Conservation (phyloP, 176 grass and related monocot genomes). For the Musa beccarii region DNA sequence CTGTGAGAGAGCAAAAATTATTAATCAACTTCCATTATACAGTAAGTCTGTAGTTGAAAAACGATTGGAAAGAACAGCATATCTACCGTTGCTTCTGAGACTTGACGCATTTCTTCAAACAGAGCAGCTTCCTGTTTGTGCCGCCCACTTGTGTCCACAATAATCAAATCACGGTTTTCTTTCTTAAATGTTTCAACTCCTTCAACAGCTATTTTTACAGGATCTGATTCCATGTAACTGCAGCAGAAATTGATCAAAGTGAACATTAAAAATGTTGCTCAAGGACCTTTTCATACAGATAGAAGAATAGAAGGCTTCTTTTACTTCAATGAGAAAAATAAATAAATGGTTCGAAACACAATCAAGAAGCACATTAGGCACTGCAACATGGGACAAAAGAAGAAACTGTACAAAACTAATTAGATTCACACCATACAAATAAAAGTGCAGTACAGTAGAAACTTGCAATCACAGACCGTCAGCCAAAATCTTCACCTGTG, state of each 20-base stretch:
- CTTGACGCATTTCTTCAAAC: conserved; percentile 99
- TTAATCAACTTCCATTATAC: not conserved
- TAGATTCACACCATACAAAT: no score
- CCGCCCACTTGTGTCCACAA: conserved; percentile 96
- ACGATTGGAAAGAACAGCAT: conserved; percentile 8
- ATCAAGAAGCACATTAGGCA: no score
- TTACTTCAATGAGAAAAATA: no score
- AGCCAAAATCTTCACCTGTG: no score
- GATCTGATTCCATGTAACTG: conserved; percentile 97
- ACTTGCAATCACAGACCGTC: no score
- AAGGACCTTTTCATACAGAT: no score
- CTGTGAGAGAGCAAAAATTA: conserved; percentile 28
- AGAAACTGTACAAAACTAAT: no score
- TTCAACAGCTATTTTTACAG: conserved; percentile 92
- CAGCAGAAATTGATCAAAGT: conserved; percentile 15
- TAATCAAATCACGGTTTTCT: conserved; percentile 94
- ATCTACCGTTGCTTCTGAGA: conserved; percentile 85
- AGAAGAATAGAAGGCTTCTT: no score
- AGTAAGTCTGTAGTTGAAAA: not conserved
- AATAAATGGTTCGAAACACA: no score
- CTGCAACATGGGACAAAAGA: no score
- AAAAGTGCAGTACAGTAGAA: no score
- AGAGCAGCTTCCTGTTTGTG: conserved; percentile 92
- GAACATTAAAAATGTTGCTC: conserved; percentile 14
- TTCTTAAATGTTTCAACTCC: conserved; percentile 94